These are phyloP conservation scores for Arthrinium phaeospermum DNA, from an alignment of 2,329 filamentous ascomycete species.

Conservation along the genomic window DNA sequence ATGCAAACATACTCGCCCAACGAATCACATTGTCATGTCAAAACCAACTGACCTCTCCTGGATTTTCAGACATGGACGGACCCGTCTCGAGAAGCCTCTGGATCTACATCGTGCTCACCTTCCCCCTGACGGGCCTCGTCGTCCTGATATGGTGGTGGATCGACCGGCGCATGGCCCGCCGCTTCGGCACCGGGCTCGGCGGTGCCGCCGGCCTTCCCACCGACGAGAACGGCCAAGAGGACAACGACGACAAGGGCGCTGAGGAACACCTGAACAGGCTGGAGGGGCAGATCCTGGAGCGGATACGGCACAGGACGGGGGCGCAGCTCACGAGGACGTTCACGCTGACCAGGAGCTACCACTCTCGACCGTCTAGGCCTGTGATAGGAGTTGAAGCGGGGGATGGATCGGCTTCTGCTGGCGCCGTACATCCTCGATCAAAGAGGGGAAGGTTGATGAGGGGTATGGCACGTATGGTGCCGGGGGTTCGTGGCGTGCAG, in stretches of 20 bases:
- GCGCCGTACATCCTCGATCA: background rate
- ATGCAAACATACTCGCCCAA: too few relatives aligned
- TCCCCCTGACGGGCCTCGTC: slow-evolving; percentile 14
- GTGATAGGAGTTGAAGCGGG: background rate
- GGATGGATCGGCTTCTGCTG: background rate
- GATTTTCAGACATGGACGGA: slow-evolving; percentile 6
- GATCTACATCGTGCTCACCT: slow-evolving; percentile 21
- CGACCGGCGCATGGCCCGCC: slow-evolving; percentile 1
- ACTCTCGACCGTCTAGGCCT: background rate
- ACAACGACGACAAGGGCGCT: background rate
- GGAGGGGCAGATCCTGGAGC: slow-evolving; percentile 19
- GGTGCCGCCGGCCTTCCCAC: background rate
- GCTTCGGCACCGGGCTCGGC: background rate
- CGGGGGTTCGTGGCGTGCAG: background rate
- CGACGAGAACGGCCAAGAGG: background rate
- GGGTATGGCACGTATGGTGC: background rate
- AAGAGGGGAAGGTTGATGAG: background rate
- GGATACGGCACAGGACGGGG: background rate
- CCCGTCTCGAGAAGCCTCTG: slow-evolving; percentile 15
- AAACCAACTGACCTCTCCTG: too few relatives aligned
- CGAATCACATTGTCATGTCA: too few relatives aligned
- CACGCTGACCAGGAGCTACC: background rate
- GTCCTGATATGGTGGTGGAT: slow-evolving; percentile 18
- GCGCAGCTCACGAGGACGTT: background rate
- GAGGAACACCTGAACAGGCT: slow-evolving; percentile 15